These are phyloP conservation scores for Seiridium unicorne DNA, from an alignment of 2,329 filamentous ascomycete genomes.

Conservation along the genomic window DNA sequence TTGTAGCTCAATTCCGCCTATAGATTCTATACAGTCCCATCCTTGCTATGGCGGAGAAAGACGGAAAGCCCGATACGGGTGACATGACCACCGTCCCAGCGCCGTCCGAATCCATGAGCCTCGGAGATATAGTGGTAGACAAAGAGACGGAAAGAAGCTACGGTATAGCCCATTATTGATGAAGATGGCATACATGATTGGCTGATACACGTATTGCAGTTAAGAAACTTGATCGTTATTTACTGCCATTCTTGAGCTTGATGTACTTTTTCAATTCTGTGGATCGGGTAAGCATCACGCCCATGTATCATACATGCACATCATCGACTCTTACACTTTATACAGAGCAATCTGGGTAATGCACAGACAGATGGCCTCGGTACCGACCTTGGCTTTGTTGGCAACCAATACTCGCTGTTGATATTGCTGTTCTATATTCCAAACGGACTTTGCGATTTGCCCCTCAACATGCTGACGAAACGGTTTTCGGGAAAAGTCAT, in stretches of 20 bases:
- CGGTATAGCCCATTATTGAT: background rate
- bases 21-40: background rate
- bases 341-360: slow-evolving; percentile 40
- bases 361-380: slow-evolving; percentile 45
- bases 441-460: slow-evolving; percentile 46
- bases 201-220: background rate
- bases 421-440: slow-evolving; percentile 51
- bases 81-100: background rate
- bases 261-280: slow-evolving; percentile 9
- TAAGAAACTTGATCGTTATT: slow-evolving; percentile 6
- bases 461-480: slow-evolving; percentile 46
- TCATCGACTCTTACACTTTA: background rate
- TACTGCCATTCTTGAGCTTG: slow-evolving; percentile 5
- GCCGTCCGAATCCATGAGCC: background rate
- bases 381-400: slow-evolving; percentile 38
- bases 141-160: background rate
- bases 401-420: slow-evolving; percentile 40
- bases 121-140: background rate
- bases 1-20: too few relatives aligned
- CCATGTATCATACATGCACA: background rate
- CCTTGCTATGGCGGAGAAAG: background rate
- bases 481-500: slow-evolving; percentile 31
- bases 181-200: too few relatives aligned
- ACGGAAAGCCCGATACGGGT: background rate
- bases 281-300: background rate